These are phyloP conservation scores for Aureobasidium leucospermi DNA, from an alignment of 2,329 filamentous ascomycete genomes.

Conservation along the genomic window DNA sequence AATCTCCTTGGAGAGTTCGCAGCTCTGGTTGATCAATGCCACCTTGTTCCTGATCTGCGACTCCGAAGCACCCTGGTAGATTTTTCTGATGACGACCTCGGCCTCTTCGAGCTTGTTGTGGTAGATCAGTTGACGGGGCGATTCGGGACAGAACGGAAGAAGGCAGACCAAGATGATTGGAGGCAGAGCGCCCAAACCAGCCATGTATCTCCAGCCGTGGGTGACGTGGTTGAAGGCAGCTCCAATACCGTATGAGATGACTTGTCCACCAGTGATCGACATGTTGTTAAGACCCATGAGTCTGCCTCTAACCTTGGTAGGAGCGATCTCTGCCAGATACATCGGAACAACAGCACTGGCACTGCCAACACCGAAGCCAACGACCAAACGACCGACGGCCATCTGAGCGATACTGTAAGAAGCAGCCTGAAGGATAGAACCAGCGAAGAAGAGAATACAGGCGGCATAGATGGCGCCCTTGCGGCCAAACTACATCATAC, in stretches of 20 bases:
- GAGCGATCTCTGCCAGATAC: slow-evolving; percentile 82
- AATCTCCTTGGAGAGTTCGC: slow-evolving; percentile 25
- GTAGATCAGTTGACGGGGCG: slow-evolving; percentile 33
- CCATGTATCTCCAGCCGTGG: slow-evolving; percentile 27
- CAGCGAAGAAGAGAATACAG: slow-evolving; percentile 34
- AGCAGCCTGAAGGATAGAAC: slow-evolving; percentile 28
- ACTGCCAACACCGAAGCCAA: slow-evolving; percentile 44
- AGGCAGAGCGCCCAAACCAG: slow-evolving; percentile 30
- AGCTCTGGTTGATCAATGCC: slow-evolving; percentile 22
- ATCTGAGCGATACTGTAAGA: slow-evolving; percentile 34
- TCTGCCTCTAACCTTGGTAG: slow-evolving; percentile 43
- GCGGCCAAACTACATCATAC: slow-evolving; percentile 26
- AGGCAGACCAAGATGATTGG: slow-evolving; percentile 30
- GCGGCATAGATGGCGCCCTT: slow-evolving; percentile 36
- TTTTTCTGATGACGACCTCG: slow-evolving; percentile 29
- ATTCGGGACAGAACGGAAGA: slow-evolving; percentile 29
- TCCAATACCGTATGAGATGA: slow-evolving; percentile 28
- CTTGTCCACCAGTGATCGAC: slow-evolving; percentile 24
- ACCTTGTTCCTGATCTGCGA: slow-evolving; percentile 21
- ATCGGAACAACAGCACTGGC: slow-evolving; percentile 38
- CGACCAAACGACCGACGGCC: slow-evolving; percentile 38
- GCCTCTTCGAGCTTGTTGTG: slow-evolving; percentile 28
- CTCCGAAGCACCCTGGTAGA: slow-evolving; percentile 24
- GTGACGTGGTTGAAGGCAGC: slow-evolving; percentile 30
- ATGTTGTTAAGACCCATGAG: slow-evolving; percentile 35